Percentiles rank a stretch among this genome's conserved stretches.
Conservation (phyloP, 177 flowering plant genomes). For the Tripterygium wilfordii region DNA sequence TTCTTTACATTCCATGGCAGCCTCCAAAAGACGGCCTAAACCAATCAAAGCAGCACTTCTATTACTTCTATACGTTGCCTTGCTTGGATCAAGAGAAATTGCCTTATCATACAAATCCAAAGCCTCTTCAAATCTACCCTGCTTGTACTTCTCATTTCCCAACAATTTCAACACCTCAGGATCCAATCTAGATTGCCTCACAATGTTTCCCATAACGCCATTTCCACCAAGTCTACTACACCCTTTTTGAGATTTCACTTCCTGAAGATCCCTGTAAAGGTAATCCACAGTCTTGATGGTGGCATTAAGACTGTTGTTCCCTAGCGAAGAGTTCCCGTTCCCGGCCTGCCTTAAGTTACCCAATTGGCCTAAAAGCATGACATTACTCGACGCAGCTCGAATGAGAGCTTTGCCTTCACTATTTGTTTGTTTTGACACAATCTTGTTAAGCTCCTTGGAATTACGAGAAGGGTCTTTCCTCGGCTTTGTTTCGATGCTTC, state of each 20-base stretch:
- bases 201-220: constrained; percentile 36
- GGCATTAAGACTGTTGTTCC: constrained; percentile 5
- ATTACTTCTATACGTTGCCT: constrained; percentile 61
- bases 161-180: constrained; percentile 57
- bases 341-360: constrained; percentile 29
- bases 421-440: constrained; percentile 3
- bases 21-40: constrained; percentile 66
- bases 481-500: too few relatives aligned
- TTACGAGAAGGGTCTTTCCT: too few relatives aligned
- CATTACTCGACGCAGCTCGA: constrained; percentile 30
- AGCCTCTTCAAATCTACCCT: constrained; percentile 70
- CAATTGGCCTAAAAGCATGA: constrained; percentile 27
- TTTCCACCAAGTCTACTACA: constrained; percentile 4
- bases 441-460: constrained; percentile 19
- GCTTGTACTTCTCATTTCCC: constrained; percentile 77
- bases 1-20: constrained; percentile 54
- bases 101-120: constrained; percentile 67
- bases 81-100: constrained; percentile 49
- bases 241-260: neutral
- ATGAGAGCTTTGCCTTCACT: constrained; percentile 18
- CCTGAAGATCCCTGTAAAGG: constrained; percentile 2
- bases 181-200: constrained; percentile 29
- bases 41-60: constrained; percentile 69
- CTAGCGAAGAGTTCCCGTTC: neutral
- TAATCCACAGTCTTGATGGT: constrained; percentile 3